A percentile compares a stretch with the other conserved stretches of the same genome.
phyloP scores from a whole-genome alignment of 1,284 basidiomycete genomes.

The Austropuccinia psidii region DNA sequence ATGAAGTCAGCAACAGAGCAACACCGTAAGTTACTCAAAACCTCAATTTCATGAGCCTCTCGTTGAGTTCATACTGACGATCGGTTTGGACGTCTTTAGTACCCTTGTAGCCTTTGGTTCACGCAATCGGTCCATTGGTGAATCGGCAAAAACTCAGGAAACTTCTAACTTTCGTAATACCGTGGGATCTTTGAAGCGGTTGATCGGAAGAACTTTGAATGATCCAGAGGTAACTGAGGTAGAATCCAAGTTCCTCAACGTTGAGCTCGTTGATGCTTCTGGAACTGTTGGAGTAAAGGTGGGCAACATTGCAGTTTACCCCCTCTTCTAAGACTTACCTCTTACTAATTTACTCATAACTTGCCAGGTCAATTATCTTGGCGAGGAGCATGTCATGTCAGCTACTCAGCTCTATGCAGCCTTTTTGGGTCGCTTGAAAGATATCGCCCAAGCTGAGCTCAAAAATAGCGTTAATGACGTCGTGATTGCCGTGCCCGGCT shows the following conservation, averaged over 20 bases:
- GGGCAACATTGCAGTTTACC: slow-evolving; percentile 43
- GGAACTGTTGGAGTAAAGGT: slow-evolving; percentile 77
- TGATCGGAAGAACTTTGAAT: slow-evolving; percentile 66
- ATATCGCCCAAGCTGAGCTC: slow-evolving; percentile 72
- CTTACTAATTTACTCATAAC: slow-evolving; percentile 8
- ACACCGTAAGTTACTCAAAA: slow-evolving; percentile 63
- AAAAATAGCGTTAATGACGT: slow-evolving; percentile 76
- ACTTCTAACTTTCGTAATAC: slow-evolving; percentile 98
- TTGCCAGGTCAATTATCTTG: slow-evolving; percentile 70
- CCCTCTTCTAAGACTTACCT: slow-evolving; percentile 22
- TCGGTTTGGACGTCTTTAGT: slow-evolving; percentile 51
- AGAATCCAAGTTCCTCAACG: slow-evolving; percentile 83
- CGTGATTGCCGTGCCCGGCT: slow-evolving; percentile 86
- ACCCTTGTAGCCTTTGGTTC: slow-evolving; percentile 85
- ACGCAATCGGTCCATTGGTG: slow-evolving; percentile 78
- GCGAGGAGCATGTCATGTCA: slow-evolving; percentile 67
- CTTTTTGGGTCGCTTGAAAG: slow-evolving; percentile 78
- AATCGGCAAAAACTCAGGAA: slow-evolving; percentile 89
- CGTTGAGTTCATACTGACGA: neutral
- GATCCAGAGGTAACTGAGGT: slow-evolving; percentile 65
- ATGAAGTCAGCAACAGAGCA: slow-evolving; percentile 88
- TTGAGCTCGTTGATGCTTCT: slow-evolving; percentile 68
- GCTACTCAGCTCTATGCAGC: slow-evolving; percentile 77
- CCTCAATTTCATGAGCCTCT: neutral
- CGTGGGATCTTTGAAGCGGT: slow-evolving; percentile 76